A percentile compares a stretch with the other conserved stretches of the same genome.
These are phyloP conservation scores for Penicillium alfredii DNA, from an alignment of 495 filamentous ascomycete species.

Conservation along the genomic window DNA sequence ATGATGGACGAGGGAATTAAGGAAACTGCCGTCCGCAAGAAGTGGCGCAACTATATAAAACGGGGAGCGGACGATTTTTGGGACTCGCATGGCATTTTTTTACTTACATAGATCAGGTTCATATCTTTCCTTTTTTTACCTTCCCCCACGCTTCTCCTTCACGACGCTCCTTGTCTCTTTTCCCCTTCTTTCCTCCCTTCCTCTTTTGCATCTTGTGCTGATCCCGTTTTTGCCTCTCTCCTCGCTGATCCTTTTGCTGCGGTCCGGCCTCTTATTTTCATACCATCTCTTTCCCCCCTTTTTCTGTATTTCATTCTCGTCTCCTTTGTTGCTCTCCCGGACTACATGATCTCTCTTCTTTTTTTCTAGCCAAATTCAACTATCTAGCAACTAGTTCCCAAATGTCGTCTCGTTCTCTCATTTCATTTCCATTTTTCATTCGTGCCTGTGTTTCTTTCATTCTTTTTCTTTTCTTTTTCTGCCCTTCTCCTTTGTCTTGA, in stretches of 20 bases:
- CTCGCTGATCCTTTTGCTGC: slow-evolving; percentile 23
- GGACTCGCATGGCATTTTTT: slow-evolving; percentile 44
- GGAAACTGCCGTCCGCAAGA: slow-evolving; percentile 35
- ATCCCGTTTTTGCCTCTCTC: slow-evolving; percentile 16
- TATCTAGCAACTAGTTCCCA: slow-evolving; percentile 29
- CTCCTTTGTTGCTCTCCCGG: slow-evolving; percentile 32
- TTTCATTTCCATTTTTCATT: neutral
- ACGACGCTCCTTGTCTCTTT: slow-evolving; percentile 2
- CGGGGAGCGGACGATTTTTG: slow-evolving; percentile 41
- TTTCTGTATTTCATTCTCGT: slow-evolving; percentile 31
- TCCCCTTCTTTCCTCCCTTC: slow-evolving; percentile 9
- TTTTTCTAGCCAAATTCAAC: slow-evolving; percentile 33
- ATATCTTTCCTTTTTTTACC: slow-evolving; percentile 30
- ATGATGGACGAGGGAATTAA: slow-evolving; percentile 42
- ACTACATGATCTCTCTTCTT: slow-evolving; percentile 28
- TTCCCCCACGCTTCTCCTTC: slow-evolving; percentile 10
- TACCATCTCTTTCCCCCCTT: slow-evolving; percentile 35
- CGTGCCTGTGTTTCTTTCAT: no score
- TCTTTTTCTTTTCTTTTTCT: neutral
- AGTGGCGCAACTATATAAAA: slow-evolving; percentile 45
- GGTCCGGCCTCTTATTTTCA: slow-evolving; percentile 24
- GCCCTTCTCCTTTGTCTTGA: neutral
- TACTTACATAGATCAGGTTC: slow-evolving; percentile 42
- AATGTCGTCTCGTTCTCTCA: slow-evolving; percentile 14
- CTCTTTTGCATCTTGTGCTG: slow-evolving; percentile 14